Base-by-base conservation (phyloP, 2,329 filamentous ascomycete genomes). In the Aspergillus amoenus region DNA sequence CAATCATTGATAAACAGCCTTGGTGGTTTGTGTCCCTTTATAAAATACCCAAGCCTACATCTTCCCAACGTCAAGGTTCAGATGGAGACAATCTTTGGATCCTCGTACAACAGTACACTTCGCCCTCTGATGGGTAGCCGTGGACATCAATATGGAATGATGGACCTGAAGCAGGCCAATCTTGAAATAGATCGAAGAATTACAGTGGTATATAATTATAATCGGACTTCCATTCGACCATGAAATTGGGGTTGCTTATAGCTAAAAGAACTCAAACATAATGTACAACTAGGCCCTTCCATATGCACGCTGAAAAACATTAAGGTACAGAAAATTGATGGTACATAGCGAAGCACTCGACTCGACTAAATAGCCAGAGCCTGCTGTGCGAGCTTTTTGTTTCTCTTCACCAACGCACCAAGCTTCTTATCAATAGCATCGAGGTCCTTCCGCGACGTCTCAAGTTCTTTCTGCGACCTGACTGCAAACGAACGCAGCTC, bases 371-470 rank as follows among this genome's bases (percentile, higher is more conserved):
- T 66, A 7, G 67, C 59, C 27, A 78, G 53, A 7, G 75, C 75
- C 60, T 77, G 74, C 53, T 76, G 74, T 48, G 73, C 72, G 27
- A 77, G 64, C 59, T 77, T 77, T 64, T 72, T 76, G 64, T 77
- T 78, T 11, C 75, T 68, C 45, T 76, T 76, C 39, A 77, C 70
- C 22, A 77, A 61, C 11, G 70, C 74, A 22, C 62, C 63, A 27
- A 77, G 67, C 59, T 77, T 76, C 65, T 79, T 79, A 60, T 79
- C 77, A 37, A 77, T 67, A 4, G 68, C 57, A 54, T 79, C 81
- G 65, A 92, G 86, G 58, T 93, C 87, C 64, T 82, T 81, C 71
- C 87, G 86, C 64, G 93, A 83, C 9, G 79, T 79, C 63, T 92
- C 88, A 76, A 92, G 87, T 72, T 93, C 88, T 52, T 86, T 83